Evolutionary conservation across 768 basidiomycete species (phyloP).

Genomic region (Naganishia kalamii): DNA sequence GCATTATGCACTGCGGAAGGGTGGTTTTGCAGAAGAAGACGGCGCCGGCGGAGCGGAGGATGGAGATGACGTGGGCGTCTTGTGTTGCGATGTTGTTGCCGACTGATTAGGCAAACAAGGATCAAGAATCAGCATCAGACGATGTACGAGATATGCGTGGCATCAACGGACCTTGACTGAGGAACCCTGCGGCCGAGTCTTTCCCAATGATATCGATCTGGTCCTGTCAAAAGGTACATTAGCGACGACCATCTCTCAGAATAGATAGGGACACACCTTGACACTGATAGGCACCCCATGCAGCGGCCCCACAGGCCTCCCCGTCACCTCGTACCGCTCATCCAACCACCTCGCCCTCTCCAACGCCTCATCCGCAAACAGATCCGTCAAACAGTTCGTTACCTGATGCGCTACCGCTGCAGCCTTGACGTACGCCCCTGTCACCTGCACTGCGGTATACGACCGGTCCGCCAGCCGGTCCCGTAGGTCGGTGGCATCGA

Average conservation of each 20-base stretch:
- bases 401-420: slow-evolving; percentile 38
- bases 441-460: slow-evolving; percentile 31
- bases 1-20: slow-evolving; percentile 50
- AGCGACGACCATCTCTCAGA: background rate
- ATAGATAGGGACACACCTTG: slow-evolving; percentile 51
- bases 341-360: slow-evolving; percentile 28
- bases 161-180: slow-evolving; percentile 1
- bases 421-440: slow-evolving; percentile 32
- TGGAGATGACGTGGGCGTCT: background rate
- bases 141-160: background rate
- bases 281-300: slow-evolving; percentile 65
- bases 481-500: background rate
- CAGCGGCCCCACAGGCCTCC: slow-evolving; percentile 48
- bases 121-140: background rate
- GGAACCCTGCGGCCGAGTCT: background rate
- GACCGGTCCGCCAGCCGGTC: background rate
- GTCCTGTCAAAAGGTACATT: background rate
- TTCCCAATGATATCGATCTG: background rate
- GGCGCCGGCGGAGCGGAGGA: slow-evolving; percentile 49
- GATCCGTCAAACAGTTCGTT: slow-evolving; percentile 65
- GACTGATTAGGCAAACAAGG: background rate
- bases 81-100: slow-evolving; percentile 1
- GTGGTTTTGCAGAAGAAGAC: slow-evolving; percentile 55
- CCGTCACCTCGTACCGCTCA: slow-evolving; percentile 42
- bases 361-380: slow-evolving; percentile 55